Evolutionary conservation across 257 asterid species (phyloP), one percentile per base, ranked within the genome.

Genomic region (Pogostemon cablin): DNA sequence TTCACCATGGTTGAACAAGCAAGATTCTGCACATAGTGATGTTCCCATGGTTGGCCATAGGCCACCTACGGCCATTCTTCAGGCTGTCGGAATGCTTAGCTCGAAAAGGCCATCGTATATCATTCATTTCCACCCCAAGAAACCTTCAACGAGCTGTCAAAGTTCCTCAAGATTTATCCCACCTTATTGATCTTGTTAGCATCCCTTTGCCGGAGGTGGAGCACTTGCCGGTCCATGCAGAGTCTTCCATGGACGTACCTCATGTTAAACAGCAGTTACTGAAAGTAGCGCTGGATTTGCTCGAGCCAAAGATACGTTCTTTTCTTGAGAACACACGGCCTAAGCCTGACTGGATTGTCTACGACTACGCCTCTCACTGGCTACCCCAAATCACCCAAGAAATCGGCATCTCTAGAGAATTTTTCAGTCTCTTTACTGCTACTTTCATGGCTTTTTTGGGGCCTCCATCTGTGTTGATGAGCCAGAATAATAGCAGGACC

Each of bases 31-130:
- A 92, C 76, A 72, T 90, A 48, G 96, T 90, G 57, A 79, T 92
- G 95, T 86, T 92, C 64, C 98, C 98, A 75, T 90, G 97, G 98
- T 78, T 92, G 44, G 97, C 97, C 76, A 81, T 88, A 77, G 97
- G 98, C 63, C 98, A 92, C 70, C 83, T 92, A 39, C 82, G 81
- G 60, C 98, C 98, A 11, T 92, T 90, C 71, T 72, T 82, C 42
- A 67, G 75, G 42, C 81, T 92, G 17, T 86, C 96, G 10, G 81
- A 73, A 74, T 67, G 61, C 81, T 78, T 92, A 61, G 96, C 98
- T 17, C 71, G 60, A 69, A 81, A 69, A 9, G 98, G 98, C 35
- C 98, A 90, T 35, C 77, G 48, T 38, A 72, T 92, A 12, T 85
- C 98, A 34, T 88, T 88, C 86, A 74, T 92, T 62, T 90, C 98